Evolutionary conservation across 495 filamentous ascomycete species (phyloP), one percentile per base, ranked within the genome.

Genomic region (Cudoniella acicularis): DNA sequence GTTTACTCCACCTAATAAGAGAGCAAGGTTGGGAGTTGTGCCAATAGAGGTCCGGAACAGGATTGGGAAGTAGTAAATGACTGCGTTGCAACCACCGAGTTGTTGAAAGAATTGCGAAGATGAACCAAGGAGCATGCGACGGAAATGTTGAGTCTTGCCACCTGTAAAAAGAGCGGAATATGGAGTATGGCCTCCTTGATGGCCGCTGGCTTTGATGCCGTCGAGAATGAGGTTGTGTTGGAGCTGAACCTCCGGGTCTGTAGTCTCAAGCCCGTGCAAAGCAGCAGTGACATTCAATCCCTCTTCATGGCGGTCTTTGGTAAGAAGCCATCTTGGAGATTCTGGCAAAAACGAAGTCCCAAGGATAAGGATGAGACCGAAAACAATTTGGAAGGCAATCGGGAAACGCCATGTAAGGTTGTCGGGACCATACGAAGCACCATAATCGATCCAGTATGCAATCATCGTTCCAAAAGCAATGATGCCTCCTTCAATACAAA

Each of bases 371-470:
- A 89, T 72, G 6, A 91, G 20, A 46, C 84, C 87, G 62, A 92
- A 91, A 46, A 91, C 56, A 53, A 89, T 76, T 75, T 92, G 89
- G 80, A 93, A 91, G 11, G 86, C 87, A 58, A 92, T 91, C 17
- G 89, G 89, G 75, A 92, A 89, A 18, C 89, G 81, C 89, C 89
- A 92, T 17, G 82, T 79, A 6, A 90, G 72, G 62, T 84, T 79
- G 8, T 72, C 61, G 1, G 82, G 79, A 2, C 86, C 87, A 65
- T 87, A 92, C 9, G 81, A 83, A 26, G 86, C 79, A 46, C 89
- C 89, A 60, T 88, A 93, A 64, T 91, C 88, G 56, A 93, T 78
- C 89, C 89, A 93, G 75, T 92, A 92, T 23, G 88, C 87, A 24
- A 92, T 84, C 43, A 90, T 72, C 9, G 82, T 86, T 47, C 90